Evolutionary conservation across 176 grass and related monocot species (phyloP).

Genomic region (Coix lacrymajobi): DNA sequence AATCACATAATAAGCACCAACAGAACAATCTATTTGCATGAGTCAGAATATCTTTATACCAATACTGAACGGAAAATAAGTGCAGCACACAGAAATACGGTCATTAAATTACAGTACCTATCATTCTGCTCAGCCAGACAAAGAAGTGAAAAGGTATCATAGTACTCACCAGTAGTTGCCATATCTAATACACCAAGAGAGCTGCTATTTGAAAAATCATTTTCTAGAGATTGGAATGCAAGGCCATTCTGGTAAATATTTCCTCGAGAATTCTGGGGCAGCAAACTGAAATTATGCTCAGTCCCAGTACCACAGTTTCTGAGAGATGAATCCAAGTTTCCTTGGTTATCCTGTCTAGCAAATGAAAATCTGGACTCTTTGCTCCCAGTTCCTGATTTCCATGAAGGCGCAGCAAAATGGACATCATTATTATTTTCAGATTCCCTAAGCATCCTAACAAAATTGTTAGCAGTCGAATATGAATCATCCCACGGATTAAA

Average conservation of each 20-base stretch:
- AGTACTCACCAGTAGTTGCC: constrained; percentile 43
- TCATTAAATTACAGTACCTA: neutral
- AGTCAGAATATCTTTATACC: neutral
- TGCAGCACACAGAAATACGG: neutral
- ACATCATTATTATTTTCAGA: constrained; percentile 44
- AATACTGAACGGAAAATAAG: neutral
- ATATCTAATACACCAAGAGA: constrained; percentile 32
- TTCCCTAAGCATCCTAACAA: constrained; percentile 59
- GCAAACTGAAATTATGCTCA: constrained; percentile 47
- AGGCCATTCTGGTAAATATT: constrained; percentile 42
- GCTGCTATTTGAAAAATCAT: constrained; percentile 27
- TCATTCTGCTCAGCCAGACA: neutral
- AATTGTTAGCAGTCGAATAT: constrained; percentile 49
- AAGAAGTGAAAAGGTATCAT: neutral
- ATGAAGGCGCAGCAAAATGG: constrained; percentile 31
- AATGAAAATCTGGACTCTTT: constrained; percentile 91
- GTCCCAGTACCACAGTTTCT: constrained; percentile 35
- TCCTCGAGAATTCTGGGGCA: constrained; percentile 44
- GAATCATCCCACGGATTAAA: constrained; percentile 96
- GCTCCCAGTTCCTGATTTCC: constrained; percentile 51
- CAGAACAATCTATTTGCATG: neutral
- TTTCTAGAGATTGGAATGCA: constrained; percentile 42
- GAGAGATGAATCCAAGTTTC: constrained; percentile 40
- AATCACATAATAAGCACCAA: constrained; percentile 10
- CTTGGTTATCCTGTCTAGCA: constrained; percentile 86